These are phyloP conservation scores for Emydomyces testavorans DNA, from an alignment of 2,329 filamentous ascomycete species.

Conservation along the genomic window DNA sequence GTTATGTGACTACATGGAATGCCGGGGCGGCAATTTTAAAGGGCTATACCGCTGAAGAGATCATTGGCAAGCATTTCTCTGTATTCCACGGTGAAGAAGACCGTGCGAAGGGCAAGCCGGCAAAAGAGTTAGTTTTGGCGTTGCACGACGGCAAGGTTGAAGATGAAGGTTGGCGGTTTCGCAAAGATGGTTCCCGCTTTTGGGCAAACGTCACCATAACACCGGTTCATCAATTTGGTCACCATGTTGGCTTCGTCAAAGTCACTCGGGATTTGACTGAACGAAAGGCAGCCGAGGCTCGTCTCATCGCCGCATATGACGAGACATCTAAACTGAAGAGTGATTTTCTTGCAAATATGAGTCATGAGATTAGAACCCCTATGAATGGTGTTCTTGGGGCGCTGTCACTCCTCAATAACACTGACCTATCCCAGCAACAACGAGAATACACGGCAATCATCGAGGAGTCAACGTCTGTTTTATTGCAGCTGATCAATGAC, in stretches of 20 bases:
- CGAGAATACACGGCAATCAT: slow-evolving; percentile 47
- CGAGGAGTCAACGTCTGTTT: slow-evolving; percentile 47
- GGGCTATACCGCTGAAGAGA: slow-evolving; percentile 44
- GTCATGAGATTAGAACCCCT: slow-evolving; percentile 53
- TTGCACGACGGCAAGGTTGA: slow-evolving; percentile 46
- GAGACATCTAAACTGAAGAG: slow-evolving; percentile 53
- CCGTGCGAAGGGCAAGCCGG: slow-evolving; percentile 39
- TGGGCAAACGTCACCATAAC: slow-evolving; percentile 53
- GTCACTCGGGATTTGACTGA: slow-evolving; percentile 49
- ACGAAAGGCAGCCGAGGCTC: slow-evolving; percentile 44
- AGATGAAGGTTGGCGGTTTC: slow-evolving; percentile 50
- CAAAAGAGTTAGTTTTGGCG: slow-evolving; percentile 42
- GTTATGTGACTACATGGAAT: slow-evolving; percentile 50
- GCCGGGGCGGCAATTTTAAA: slow-evolving; percentile 46
- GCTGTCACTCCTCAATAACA: slow-evolving; percentile 47
- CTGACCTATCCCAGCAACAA: slow-evolving; percentile 43
- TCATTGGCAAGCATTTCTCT: slow-evolving; percentile 49
- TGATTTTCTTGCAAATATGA: slow-evolving; percentile 53
- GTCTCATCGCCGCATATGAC: slow-evolving; percentile 47
- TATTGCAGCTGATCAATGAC: slow-evolving; percentile 53
- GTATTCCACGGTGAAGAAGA: slow-evolving; percentile 46
- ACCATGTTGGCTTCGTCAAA: slow-evolving; percentile 48
- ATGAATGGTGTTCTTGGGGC: slow-evolving; percentile 54
- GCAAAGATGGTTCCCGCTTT: slow-evolving; percentile 47
- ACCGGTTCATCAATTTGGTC: slow-evolving; percentile 42